These are phyloP conservation scores for Cladophialophora chaetospira DNA, from an alignment of 2,329 filamentous ascomycete species.

Conservation along the genomic window DNA sequence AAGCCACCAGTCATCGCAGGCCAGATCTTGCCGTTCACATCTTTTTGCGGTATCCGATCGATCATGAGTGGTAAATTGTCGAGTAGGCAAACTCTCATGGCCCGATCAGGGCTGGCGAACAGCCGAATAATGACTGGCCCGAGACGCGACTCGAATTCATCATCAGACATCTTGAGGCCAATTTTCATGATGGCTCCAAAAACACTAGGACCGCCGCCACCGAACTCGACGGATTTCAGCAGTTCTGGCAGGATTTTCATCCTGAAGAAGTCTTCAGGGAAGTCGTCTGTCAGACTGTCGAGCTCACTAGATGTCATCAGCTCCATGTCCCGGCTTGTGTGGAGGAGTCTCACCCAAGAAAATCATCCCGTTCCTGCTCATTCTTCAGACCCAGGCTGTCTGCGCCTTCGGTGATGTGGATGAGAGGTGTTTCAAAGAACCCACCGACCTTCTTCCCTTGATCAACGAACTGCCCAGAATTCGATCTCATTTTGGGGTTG, in stretches of 20 bases:
- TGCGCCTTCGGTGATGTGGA: slow-evolving; percentile 88
- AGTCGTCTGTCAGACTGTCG: slow-evolving; percentile 85
- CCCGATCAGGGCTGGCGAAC: slow-evolving; percentile 88
- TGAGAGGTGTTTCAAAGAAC: slow-evolving; percentile 91
- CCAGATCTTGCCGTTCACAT: slow-evolving; percentile 95
- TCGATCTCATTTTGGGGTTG: slow-evolving; percentile 86
- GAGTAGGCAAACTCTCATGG: slow-evolving; percentile 84
- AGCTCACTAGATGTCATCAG: slow-evolving; percentile 60
- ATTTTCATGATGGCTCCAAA: slow-evolving; percentile 90
- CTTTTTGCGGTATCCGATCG: slow-evolving; percentile 80
- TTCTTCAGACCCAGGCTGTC: slow-evolving; percentile 89
- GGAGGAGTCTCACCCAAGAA: slow-evolving; percentile 65
- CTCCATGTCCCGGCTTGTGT: not conserved
- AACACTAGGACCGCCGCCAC: slow-evolving; percentile 89
- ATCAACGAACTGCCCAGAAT: slow-evolving; percentile 81
- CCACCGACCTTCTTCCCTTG: slow-evolving; percentile 79
- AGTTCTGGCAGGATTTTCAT: slow-evolving; percentile 94
- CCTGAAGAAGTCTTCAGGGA: slow-evolving; percentile 97
- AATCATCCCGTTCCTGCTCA: slow-evolving; percentile 78
- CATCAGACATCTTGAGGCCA: slow-evolving; percentile 77
- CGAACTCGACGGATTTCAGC: slow-evolving; percentile 98
- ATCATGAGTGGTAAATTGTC: slow-evolving; percentile 91
- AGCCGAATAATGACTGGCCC: slow-evolving; percentile 84
- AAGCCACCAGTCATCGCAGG: slow-evolving; percentile 94
- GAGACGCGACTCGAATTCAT: slow-evolving; percentile 84